Base-by-base conservation (phyloP, 2,329 filamentous ascomycete species). In the Pyricularia pennisetigena region DNA sequence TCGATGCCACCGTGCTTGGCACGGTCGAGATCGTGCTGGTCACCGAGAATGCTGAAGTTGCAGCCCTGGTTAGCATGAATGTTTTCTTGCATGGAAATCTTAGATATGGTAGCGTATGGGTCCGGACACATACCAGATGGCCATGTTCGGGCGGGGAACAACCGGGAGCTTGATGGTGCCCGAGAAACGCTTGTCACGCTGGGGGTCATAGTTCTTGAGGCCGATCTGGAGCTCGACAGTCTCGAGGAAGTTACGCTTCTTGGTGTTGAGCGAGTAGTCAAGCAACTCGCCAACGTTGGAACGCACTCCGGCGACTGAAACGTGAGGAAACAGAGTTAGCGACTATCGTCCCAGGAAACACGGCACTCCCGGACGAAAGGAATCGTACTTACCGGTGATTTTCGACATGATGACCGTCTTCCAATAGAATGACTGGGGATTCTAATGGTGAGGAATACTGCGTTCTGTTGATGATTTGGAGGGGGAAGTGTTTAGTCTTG, bases 151-250 rank as follows among this genome's bases (percentile, higher is more conserved):
- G 80, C 93, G 93, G 77, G 94, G 95, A 76, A 98, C 87, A 78
- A 88, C 86, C 75, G 94, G 94, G 78, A 98, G 91, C 86, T 91
- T 93, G 87, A 99, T 76, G 82, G 95, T 98, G 83, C 95, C 95
- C 69, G 92, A 97, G 94, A 99, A 99, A 97, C 94, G 94, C 94
- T 99, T 99, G 87, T 99, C 95, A 93, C 95, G 94, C 90, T 98
- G 87, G 80, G 95, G 94, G 82, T 99, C 92, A 86, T 97, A 97
- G 90, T 97, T 97, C 91, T 97, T 96, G 81, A 97, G 89, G 82
- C 92, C 66, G 57, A 68, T 68, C 71, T 75, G 78, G 72, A 79
- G 90, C 83, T 93, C 90, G 81, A 97, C 92, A 80, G 92, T 94
- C 87, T 95, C 74, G 81, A 96, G 87, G 86, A 97, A 97, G 89